Evolutionary conservation across 192 early-diverging fungal species (phyloP), one percentile per base, ranked within the genome.

Genomic region (Coemansia nantahalensis): DNA sequence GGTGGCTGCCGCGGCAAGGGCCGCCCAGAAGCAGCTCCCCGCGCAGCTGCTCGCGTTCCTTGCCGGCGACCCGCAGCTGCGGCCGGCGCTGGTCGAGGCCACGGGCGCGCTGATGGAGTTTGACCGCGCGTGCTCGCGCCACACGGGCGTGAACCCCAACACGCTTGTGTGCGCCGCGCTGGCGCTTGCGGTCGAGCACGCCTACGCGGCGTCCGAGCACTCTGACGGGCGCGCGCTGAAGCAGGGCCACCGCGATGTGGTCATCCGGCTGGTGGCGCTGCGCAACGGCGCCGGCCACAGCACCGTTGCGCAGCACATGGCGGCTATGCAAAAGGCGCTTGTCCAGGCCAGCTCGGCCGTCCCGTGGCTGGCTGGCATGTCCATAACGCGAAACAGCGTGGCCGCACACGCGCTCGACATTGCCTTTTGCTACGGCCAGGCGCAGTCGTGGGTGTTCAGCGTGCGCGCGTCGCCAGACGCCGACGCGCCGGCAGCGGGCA

Each of bases 401-500:
- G 40, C 54, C 4, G 26, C 33, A 21, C 57, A 72, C 23, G 16
- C 56, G 18, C 42, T 21, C 1, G 68, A 63, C 12, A 56, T 72
- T 18, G 30, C 64, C 24, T 52, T 59, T 8, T 60, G 56, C 45
- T 56, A 53, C 31, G 42, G 47, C 28, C 46, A 51, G 8, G 39
- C 52, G 15, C 49, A 51, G 28, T 18, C 55, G n/a, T 56, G 55
- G 56, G 18, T 67, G 51, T 67, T 67, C 39, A 40, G 21, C 18
- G 5, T 44, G 23, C 39, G 14, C 3, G 8, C 39, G 3, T 31
- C 33, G 33, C 5, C 32, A 6, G 10, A 24, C 4, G 26, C 19
- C 11, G 47, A 19, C 11, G 40, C 33, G 18, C 5, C 21, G 7
- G 15, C 24, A 28, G 13, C 15, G 5, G n/a, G 21, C 12, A 18